Evolutionary conservation across 257 asterid genomes (phyloP), one percentile per base, ranked within the genome.

Genomic region (Solanum etuberosum): DNA sequence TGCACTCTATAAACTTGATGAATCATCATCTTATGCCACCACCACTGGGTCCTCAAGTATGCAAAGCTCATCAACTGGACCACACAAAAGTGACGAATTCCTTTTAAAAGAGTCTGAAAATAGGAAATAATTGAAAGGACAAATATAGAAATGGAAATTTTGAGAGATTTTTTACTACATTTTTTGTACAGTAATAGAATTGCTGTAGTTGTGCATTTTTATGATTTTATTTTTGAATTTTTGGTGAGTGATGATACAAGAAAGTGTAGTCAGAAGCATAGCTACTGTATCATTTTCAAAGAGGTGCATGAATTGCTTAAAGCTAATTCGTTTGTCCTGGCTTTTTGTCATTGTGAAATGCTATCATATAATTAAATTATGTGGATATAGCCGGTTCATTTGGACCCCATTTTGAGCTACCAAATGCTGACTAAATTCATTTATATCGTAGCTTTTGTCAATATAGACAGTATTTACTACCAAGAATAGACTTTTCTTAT

Each of bases 41-140:
- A 90, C 98, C 13, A 91, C 98, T 0, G 96, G 86, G 61, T 89
- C 96, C 9, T 94, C 87, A 34, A 94, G 97, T 86, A 80, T 92
- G 86, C 94, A 88, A 81, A 94, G 99, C 48, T 92, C 94, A 51
- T 94, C 94, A 23, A 93, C 90, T 5, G 98, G 89, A 73, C 91
- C 87, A 59, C 37, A 81, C 87, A 93, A 93, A 86, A 77, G 34
- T 27, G 68, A 65, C 0, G 59, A 12, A 25, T 27, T 54, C 18
- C 43, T 76, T 37, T 11, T n/a, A 20, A 77, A 42, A 34, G 83
- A 35, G 78, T 38, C 25, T n/a, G 21, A 59, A 68, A 70, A 38
- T 59, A 74, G 13, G 25, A 63, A 46, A 40, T 16, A 7, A 43
- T 63, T 89, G 38, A 38, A 81, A 29, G 6, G 4, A 6, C 37